Conservation (phyloP, 495 filamentous ascomycete species). For the Aspergillus ostianus region DNA sequence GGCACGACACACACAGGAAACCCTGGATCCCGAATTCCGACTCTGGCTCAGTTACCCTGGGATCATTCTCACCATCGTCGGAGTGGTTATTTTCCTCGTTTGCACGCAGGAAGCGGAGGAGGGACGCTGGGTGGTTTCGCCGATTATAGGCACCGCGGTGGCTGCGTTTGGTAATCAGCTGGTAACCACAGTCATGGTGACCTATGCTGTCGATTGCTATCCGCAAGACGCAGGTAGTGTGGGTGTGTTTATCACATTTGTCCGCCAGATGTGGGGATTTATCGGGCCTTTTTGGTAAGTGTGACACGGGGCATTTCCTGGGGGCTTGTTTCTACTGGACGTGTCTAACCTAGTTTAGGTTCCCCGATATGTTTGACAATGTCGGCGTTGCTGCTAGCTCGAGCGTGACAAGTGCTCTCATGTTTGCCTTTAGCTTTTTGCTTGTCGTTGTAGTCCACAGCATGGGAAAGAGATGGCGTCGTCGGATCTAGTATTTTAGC, state of each 20-base stretch:
- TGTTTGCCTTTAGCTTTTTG: slow-evolving; percentile 34
- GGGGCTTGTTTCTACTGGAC: not conserved
- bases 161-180: slow-evolving; percentile 55
- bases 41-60: slow-evolving; percentile 56
- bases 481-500: not conserved
- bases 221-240: slow-evolving; percentile 48
- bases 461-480: slow-evolving; percentile 16
- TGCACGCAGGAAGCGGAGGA: slow-evolving; percentile 38
- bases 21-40: slow-evolving; percentile 43
- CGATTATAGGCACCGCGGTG: slow-evolving; percentile 51
- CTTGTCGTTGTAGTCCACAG: slow-evolving; percentile 30
- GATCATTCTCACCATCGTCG: slow-evolving; percentile 44
- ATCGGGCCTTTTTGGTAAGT: slow-evolving; percentile 58
- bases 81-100: slow-evolving; percentile 51
- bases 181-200: slow-evolving; percentile 55
- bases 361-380: slow-evolving; percentile 41
- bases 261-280: slow-evolving; percentile 56
- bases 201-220: slow-evolving; percentile 56
- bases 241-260: slow-evolving; percentile 57
- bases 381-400: slow-evolving; percentile 37
- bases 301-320: too few relatives aligned
- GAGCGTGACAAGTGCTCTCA: slow-evolving; percentile 30
- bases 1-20: slow-evolving; percentile 22
- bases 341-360: slow-evolving; percentile 22
- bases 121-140: slow-evolving; percentile 47